These are phyloP conservation scores for Trichoderma koningiopsis DNA, from an alignment of 2,329 filamentous ascomycete species.

Conservation along the genomic window DNA sequence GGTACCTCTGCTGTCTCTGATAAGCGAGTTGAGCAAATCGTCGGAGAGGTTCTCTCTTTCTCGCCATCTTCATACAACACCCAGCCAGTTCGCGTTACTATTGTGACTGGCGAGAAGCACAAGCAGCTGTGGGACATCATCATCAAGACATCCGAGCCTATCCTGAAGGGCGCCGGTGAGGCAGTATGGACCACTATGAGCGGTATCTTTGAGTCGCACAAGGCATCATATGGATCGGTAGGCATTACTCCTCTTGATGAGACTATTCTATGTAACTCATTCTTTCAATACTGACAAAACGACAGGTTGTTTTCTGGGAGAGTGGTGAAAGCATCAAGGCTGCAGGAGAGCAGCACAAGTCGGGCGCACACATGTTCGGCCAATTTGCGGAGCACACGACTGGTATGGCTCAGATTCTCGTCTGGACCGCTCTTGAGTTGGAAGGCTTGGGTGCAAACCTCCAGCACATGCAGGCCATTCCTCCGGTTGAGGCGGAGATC, in stretches of 20 bases:
- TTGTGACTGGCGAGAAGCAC: slow-evolving; percentile 81
- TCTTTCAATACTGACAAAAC: neutral
- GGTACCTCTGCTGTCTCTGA: slow-evolving; percentile 58
- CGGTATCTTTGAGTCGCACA: slow-evolving; percentile 57
- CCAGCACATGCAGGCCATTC: slow-evolving; percentile 91
- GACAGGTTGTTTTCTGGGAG: slow-evolving; percentile 77
- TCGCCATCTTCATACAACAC: slow-evolving; percentile 86
- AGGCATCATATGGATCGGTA: slow-evolving; percentile 75
- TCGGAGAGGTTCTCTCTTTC: slow-evolving; percentile 64
- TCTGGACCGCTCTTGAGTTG: slow-evolving; percentile 81
- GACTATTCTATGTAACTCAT: neutral
- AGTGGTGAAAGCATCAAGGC: slow-evolving; percentile 67
- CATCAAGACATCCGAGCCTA: slow-evolving; percentile 42
- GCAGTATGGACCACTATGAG: slow-evolving; percentile 60
- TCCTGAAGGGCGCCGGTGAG: slow-evolving; percentile 55
- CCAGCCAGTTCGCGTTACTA: slow-evolving; percentile 75
- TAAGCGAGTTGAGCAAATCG: slow-evolving; percentile 64
- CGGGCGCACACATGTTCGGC: slow-evolving; percentile 79
- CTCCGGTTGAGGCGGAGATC: slow-evolving; percentile 68
- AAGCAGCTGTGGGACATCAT: slow-evolving; percentile 83
- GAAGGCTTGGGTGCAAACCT: slow-evolving; percentile 87
- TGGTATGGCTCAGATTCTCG: slow-evolving; percentile 75
- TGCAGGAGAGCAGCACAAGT: slow-evolving; percentile 67
- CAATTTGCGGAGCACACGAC: slow-evolving; percentile 73
- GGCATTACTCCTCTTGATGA: slow-evolving; percentile 40